Evolutionary conservation across 768 basidiomycete species (phyloP).

Genomic region (Scleroderma bovista): DNA sequence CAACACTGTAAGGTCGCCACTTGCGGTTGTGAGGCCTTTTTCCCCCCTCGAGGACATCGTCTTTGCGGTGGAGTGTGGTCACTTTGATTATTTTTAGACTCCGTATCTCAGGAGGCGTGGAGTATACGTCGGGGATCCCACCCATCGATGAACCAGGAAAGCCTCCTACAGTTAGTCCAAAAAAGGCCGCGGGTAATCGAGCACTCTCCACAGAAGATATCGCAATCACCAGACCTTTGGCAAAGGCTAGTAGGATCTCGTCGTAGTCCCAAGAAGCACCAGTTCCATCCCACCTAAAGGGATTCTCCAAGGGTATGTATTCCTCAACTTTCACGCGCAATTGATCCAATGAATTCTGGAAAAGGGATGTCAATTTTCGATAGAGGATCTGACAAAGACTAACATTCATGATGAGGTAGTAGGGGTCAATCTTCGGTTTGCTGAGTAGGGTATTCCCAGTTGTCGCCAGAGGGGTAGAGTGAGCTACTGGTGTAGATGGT

Average conservation of each 20-base stretch:
- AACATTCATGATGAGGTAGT: conserved; percentile 83
- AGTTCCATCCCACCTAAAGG: conserved; percentile 65
- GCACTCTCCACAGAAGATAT: conserved; percentile 39
- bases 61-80: conserved; percentile 77
- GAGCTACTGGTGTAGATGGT: conserved; percentile 32
- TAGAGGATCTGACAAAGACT: conserved; percentile 16
- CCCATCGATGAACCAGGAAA: conserved; percentile 25
- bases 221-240: conserved; percentile 52
- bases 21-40: conserved; percentile 73
- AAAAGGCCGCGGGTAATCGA: conserved; percentile 37
- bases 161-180: conserved; percentile 35
- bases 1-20: conserved; percentile 82
- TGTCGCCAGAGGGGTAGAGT: conserved; percentile 25
- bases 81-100: conserved; percentile 73
- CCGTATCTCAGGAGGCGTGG: conserved; percentile 30
- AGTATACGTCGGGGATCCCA: conserved; percentile 18
- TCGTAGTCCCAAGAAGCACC: conserved; percentile 62
- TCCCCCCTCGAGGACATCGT: conserved; percentile 70
- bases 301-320: conserved; percentile 54
- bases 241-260: conserved; percentile 60
- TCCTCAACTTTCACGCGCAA: conserved; percentile 62
- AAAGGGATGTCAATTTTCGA: conserved; percentile 5
- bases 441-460: conserved; percentile 39
- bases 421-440: conserved; percentile 80
- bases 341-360: conserved; percentile 59